A percentile compares a stretch with the other conserved stretches of the same genome.
Evolutionary conservation across 306 rosid species (phyloP).

Genomic region (Acmispon strigosus): DNA sequence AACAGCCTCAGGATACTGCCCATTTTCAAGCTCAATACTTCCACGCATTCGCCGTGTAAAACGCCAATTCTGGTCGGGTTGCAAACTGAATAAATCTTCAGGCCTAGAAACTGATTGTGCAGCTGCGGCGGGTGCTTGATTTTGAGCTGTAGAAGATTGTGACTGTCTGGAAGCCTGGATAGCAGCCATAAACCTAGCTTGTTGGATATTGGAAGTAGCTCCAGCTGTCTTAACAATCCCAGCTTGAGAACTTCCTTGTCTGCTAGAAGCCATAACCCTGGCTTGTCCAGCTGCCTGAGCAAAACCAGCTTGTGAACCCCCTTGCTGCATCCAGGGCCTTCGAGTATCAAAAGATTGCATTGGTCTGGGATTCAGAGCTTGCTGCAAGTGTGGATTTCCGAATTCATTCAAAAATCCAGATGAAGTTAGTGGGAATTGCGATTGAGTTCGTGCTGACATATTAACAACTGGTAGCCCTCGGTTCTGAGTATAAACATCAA

Average conservation of each 20-base stretch:
- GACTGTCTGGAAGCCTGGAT: slow-evolving; percentile 35
- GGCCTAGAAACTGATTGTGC: slow-evolving; percentile 37
- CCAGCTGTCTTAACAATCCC: slow-evolving; percentile 30
- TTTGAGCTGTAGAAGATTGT: slow-evolving; percentile 28
- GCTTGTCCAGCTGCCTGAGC: slow-evolving; percentile 27
- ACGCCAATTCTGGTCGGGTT: slow-evolving; percentile 52
- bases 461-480: slow-evolving; percentile 27
- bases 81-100: slow-evolving; percentile 22
- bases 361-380: slow-evolving; percentile 37
- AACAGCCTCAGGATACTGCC: slow-evolving; percentile 30
- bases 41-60: slow-evolving; percentile 88
- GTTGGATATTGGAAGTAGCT: slow-evolving; percentile 29
- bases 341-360: slow-evolving; percentile 18
- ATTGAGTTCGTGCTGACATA: slow-evolving; percentile 28
- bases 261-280: slow-evolving; percentile 21
- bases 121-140: slow-evolving; percentile 18
- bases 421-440: slow-evolving; percentile 22
- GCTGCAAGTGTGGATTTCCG: slow-evolving; percentile 61
- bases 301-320: slow-evolving; percentile 16
- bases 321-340: slow-evolving; percentile 32
- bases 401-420: slow-evolving; percentile 9
- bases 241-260: slow-evolving; percentile 37
- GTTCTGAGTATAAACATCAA: slow-evolving; percentile 35
- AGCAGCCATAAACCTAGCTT: slow-evolving; percentile 21
- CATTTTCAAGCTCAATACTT: slow-evolving; percentile 43